phyloP scores from a whole-genome alignment of 805 yeast species.

The Kuraishia borneana region DNA sequence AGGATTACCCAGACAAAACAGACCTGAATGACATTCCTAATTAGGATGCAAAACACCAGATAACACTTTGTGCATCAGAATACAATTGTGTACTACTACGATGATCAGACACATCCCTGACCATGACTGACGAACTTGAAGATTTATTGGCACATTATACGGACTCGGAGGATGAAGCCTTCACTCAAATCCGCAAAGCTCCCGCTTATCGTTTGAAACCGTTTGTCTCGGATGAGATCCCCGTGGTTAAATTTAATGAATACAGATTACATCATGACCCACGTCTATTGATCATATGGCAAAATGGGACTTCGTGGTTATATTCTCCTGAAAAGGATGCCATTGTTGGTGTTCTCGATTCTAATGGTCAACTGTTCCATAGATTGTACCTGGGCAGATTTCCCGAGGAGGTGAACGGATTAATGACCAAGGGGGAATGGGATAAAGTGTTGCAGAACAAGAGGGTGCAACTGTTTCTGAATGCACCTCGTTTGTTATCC shows the following conservation, averaged over 20 bases:
- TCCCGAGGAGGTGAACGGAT: background rate
- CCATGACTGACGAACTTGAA: no score
- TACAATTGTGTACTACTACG: no score
- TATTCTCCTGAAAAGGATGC: constrained; percentile 1
- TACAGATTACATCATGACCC: constrained; percentile 1
- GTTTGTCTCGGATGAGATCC: constrained; percentile 1
- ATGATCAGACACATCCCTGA: no score
- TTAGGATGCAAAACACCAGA: no score
- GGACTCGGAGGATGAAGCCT: no score
- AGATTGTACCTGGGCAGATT: constrained; percentile 2
- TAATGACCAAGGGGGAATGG: background rate
- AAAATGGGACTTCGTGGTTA: constrained; percentile 4
- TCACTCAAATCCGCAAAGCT: no score
- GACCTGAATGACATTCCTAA: no score
- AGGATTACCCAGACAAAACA: background rate
- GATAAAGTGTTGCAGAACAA: background rate
- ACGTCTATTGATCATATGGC: constrained; percentile 3
- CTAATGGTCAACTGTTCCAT: constrained; percentile 6
- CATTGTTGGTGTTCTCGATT: constrained; percentile 3
- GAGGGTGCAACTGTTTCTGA: constrained; percentile 1
- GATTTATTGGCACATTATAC: no score
- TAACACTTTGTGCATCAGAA: no score
- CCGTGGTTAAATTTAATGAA: constrained; percentile 5
- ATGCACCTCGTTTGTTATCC: no score
- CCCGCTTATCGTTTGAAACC: background rate